Base-by-base conservation (phyloP, 2,329 filamentous ascomycete species). In the Neophaeococcomyces aloes region DNA sequence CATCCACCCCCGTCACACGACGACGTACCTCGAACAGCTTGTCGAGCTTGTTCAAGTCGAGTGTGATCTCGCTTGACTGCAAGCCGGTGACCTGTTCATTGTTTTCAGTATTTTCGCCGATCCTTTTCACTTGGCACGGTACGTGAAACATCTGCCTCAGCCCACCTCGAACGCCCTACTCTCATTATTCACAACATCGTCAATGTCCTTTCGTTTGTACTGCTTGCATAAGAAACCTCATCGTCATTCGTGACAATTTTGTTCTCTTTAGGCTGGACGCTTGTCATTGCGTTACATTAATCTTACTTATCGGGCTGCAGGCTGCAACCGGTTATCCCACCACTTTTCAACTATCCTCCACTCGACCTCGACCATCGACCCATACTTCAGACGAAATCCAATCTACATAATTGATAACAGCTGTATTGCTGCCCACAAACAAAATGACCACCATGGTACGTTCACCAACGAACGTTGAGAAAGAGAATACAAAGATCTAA, bases 391-490 rank as follows among this genome's bases (percentile, higher is more conserved):
- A 27, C 23, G 25, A n/a, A 17, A 38, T n/a, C 19, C 25, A 13
- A 13, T 14, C 11, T 19, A 38, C 25, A 11, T 23, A 38, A 33
- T 32, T 37, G 15, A 11, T 42, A 38, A 44, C 44, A 48, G 46
- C 48, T 32, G 21, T 19, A 10, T 30, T 41, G 45, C 48, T 49
- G 50, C 44, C 19, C 32, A 46, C n/a, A 14, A 33, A 29, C 61
- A 71, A 61, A 59, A 78, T 78, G 75, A 76, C 75, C 66, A 78
- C 75, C 63, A 78, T 78, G 75, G 75, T 78, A 68, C 57, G 68
- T 60, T 32, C 30, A 10, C 23, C 19, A n/a, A 11, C 41, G 14
- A 19, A 25, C 4, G 14, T 18, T 4, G n/a, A 32, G 21, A 32
- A 14, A 33, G 14, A n/a, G 14, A n/a, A 31, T 63, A 60, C 23